Evolutionary conservation across 345 rosid species (phyloP).

Genomic region (Brassica napus): DNA sequence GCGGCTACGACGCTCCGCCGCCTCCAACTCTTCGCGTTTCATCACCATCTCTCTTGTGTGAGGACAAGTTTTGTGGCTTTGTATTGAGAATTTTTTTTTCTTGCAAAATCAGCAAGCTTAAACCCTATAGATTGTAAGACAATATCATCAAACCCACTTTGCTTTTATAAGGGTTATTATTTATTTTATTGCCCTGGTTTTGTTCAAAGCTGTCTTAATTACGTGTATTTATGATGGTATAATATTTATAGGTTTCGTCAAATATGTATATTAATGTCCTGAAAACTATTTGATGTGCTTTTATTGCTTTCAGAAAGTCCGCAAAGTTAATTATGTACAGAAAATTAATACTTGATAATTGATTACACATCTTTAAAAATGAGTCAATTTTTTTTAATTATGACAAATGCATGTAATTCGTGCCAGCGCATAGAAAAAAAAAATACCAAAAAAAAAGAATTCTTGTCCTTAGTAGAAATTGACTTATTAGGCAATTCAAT

Average conservation of each 20-base stretch:
- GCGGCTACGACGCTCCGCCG: not conserved
- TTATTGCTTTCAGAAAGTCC: not conserved
- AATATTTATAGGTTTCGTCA: not conserved
- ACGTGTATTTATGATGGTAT: not conserved
- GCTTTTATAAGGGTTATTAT: not conserved
- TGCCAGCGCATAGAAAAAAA: too few relatives aligned
- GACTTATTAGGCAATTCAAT: too few relatives aligned
- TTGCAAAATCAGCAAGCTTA: too few relatives aligned
- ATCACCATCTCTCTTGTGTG: not conserved
- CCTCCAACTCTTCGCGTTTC: not conserved
- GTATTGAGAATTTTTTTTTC: not conserved
- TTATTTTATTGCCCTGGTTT: not conserved
- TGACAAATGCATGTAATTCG: too few relatives aligned
- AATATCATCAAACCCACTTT: not conserved
- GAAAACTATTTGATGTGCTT: not conserved
- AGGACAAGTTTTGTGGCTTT: not conserved
- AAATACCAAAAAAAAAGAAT: too few relatives aligned
- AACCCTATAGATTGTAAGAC: not conserved
- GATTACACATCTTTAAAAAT: too few relatives aligned
- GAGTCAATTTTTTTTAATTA: not conserved
- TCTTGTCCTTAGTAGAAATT: not conserved
- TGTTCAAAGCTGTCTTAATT: not conserved
- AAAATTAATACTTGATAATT: not conserved
- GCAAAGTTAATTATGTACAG: not conserved
- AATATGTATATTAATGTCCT: not conserved